Evolutionary conservation across 2,329 filamentous ascomycete genomes (phyloP), one percentile per base, ranked within the genome.

Genomic region (Fusarium proliferatum): DNA sequence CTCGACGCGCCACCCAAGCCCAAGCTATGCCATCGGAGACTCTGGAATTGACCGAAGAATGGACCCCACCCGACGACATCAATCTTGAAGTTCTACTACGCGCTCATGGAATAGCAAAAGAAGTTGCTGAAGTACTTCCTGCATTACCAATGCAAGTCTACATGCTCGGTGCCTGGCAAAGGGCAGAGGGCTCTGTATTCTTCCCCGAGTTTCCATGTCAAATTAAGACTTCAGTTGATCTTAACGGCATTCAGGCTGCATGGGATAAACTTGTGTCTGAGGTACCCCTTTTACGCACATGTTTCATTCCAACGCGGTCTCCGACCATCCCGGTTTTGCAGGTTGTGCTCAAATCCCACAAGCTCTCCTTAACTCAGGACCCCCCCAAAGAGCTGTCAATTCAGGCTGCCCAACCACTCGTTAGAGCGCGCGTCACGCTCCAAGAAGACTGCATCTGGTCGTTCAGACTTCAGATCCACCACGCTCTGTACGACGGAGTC

Each of bases 401-500:
- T 12, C 16, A 16, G 3, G 10, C 21, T 16, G n/a, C 60, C n/a
- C 46, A 67, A 11, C 74, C 74, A 12, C 36, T 78, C 17, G 56
- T 77, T 9, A 52, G 72, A 6, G 71, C 57, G 15, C 59, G 61
- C 6, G 48, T 69, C 15, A 34, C 36, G 30, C 64, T 72, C 3
- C 60, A 72, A 7, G 62, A 71, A 0, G 43, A 71, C 1, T 70
- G 74, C 0, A 67, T 72, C 6, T 82, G 80, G 75, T 45, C 71
- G 1, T 61, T 90, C 8, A 82, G 87, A 5, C 84, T 94, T 9
- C 85, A 85, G 33, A 91, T 98, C 9, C 95, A 97, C 71, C 95
- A 98, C 80, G 93, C 93, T 0, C 85, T 98, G 0, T 98, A 98
- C 78, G 96, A 98, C 80, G 95, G 92, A 10, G 87, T 97, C 67